Base-by-base conservation (phyloP, 345 rosid genomes). In the Gossypium herbaceum region DNA sequence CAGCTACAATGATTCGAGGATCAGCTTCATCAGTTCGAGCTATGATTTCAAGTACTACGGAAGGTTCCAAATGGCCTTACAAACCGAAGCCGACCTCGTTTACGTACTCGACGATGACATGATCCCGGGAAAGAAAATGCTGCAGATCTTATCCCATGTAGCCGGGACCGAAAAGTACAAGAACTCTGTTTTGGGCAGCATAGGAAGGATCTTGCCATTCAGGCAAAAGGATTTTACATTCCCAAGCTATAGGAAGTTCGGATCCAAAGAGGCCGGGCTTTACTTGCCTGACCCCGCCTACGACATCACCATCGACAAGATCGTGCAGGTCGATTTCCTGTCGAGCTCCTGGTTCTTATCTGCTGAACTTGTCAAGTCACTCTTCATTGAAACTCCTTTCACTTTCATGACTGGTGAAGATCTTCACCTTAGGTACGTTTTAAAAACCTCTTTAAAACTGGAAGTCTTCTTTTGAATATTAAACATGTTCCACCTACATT, bases 201-300 rank as follows among this genome's bases (percentile, higher is more conserved):
- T 95, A 6, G 99, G 99, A 16, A 78, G 98, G 83, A 93, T 95
- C n/a, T 79, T 95, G 80, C 99, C 99, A 16, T 95, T 95, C 67
- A 82, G 97, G 80, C 94, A 95, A 59, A 95, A 86, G 78, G 98
- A 95, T 72, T 91, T 91, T 22, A 93, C 96, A n/a, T 95, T 95
- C 78, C 99, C 99, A 10, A 95, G 99, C 74, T 95, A 95, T 54
- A 72, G 99, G 76, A 95, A 95, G 81, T 91, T 89, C 74, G 76
- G 93, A 67, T 91, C 99, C 0, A 95, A 91, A 77, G 99, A 95
- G 82, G 99, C 99, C 0, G 99, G 99, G 15, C 88, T 95, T 15
- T 95, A 95, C 63, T 75, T 95, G 81, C 99, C 99, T 71, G 99
- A 95, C 80, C 99, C 99, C 47, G 99, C 99, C 61, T 95, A 95